These are phyloP conservation scores for Candida montana DNA, from an alignment of 805 yeast species.

Conservation along the genomic window DNA sequence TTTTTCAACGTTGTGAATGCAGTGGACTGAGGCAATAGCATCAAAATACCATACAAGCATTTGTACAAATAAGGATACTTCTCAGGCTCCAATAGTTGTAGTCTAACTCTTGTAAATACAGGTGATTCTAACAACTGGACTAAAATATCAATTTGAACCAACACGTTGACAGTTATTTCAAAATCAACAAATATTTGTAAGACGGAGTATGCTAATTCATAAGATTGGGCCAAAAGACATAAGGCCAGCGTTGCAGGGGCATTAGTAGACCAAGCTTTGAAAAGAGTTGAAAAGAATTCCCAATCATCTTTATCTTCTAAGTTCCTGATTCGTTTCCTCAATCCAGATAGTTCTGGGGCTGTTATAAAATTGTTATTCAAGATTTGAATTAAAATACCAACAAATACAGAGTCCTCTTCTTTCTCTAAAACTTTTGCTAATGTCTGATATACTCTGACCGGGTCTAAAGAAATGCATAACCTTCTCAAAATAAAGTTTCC, in stretches of 20 bases:
- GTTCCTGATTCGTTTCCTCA: slow-evolving; percentile 63
- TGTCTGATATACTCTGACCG: slow-evolving; percentile 78
- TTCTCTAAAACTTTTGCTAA: slow-evolving; percentile 67
- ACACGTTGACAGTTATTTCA: slow-evolving; percentile 71
- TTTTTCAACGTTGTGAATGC: slow-evolving; percentile 81
- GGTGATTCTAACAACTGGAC: slow-evolving; percentile 92
- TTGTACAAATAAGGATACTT: slow-evolving; percentile 75
- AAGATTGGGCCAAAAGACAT: slow-evolving; percentile 81
- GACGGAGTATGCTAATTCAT: slow-evolving; percentile 81
- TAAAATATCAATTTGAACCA: slow-evolving; percentile 82
- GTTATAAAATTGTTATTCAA: slow-evolving; percentile 81
- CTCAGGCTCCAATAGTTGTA: slow-evolving; percentile 86
- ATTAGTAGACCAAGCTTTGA: slow-evolving; percentile 88
- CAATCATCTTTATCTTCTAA: slow-evolving; percentile 61
- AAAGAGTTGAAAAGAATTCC: slow-evolving; percentile 65
- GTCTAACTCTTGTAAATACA: slow-evolving; percentile 77
- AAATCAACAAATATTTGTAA: slow-evolving; percentile 74
- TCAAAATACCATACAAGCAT: slow-evolving; percentile 84
- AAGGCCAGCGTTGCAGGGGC: slow-evolving; percentile 84
- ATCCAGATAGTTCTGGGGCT: slow-evolving; percentile 68
- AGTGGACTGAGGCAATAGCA: slow-evolving; percentile 90
- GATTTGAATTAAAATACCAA: slow-evolving; percentile 78
- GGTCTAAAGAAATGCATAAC: slow-evolving; percentile 71
- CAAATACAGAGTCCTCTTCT: slow-evolving; percentile 61
- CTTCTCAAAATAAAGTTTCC: slow-evolving; percentile 84